These are phyloP conservation scores for Trametes meyenii DNA, from an alignment of 768 basidiomycete genomes.

Conservation along the genomic window DNA sequence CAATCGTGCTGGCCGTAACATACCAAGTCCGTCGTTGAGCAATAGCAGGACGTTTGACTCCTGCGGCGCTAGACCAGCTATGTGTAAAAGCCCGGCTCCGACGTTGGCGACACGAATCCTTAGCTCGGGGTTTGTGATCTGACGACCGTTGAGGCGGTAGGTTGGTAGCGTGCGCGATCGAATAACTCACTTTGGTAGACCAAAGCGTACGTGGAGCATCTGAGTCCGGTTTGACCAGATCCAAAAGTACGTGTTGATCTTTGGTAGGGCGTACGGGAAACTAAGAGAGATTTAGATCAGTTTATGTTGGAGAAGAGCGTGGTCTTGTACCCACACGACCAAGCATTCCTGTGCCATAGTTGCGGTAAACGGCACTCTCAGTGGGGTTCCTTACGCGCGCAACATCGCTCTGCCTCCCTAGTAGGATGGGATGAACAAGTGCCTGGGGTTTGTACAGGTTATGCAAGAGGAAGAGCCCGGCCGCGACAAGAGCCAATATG, in stretches of 20 bases:
- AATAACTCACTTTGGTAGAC: conserved; percentile 63
- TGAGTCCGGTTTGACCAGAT: conserved; percentile 67
- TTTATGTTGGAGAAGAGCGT: conserved; percentile 1
- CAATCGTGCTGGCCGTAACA: conserved; percentile 25
- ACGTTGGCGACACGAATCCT: conserved; percentile 72
- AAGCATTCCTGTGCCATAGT: conserved; percentile 84
- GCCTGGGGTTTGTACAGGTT: conserved; percentile 82
- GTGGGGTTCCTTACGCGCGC: conserved; percentile 76
- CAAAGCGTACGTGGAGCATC: conserved; percentile 76
- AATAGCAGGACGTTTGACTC: conserved; percentile 74
- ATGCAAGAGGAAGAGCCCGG: conserved; percentile 74
- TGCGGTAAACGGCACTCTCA: conserved; percentile 88
- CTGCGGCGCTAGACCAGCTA: conserved; percentile 55
- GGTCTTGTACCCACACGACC: conserved; percentile 60
- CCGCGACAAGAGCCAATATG: conserved; percentile 72
- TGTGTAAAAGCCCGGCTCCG: conserved; percentile 68
- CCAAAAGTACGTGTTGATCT: conserved; percentile 65
- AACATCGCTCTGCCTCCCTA: conserved; percentile 91
- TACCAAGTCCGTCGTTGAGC: conserved; percentile 79
- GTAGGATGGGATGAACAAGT: conserved; percentile 90
- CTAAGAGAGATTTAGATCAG: conserved; percentile 40
- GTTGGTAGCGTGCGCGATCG: neutral
- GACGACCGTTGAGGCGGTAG: neutral
- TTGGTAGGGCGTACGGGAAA: conserved; percentile 75
- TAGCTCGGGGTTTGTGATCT: conserved; percentile 78